Conservation (phyloP, 2,329 filamentous ascomycete genomes). For the Aureobasidium namibiae region DNA sequence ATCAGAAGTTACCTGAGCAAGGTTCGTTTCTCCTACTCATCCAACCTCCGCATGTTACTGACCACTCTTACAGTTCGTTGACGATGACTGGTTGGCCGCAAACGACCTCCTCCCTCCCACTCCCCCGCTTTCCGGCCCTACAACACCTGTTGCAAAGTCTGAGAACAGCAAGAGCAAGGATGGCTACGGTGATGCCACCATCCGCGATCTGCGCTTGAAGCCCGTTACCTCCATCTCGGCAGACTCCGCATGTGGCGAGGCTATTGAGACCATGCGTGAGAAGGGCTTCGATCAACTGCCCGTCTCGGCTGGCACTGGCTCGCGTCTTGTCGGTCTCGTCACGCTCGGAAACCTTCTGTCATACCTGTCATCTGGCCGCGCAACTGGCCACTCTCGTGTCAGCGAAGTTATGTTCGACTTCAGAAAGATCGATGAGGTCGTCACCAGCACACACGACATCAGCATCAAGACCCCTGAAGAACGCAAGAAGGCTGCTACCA, state of each 20-base stretch:
- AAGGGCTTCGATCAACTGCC: constrained; percentile 97
- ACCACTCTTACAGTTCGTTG: constrained; percentile 59
- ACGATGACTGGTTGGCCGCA: constrained; percentile 97
- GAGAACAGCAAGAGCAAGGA: constrained; percentile 44
- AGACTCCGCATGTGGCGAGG: constrained; percentile 66
- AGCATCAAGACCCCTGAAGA: constrained; percentile 33
- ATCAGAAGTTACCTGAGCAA: constrained; percentile 97
- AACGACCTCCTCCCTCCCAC: constrained; percentile 76
- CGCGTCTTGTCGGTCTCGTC: constrained; percentile 77
- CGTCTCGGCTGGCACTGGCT: constrained; percentile 58
- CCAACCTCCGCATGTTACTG: neutral
- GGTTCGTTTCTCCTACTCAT: constrained; percentile 28
- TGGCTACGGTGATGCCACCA: constrained; percentile 68
- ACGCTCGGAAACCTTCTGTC: constrained; percentile 91
- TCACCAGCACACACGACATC: constrained; percentile 74
- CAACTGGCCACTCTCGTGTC: constrained; percentile 64
- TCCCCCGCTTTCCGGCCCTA: constrained; percentile 36
- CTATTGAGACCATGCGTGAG: constrained; percentile 96
- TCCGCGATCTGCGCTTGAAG: constrained; percentile 78
- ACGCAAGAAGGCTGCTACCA: constrained; percentile 21
- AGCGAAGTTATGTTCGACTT: constrained; percentile 97
- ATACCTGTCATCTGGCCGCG: constrained; percentile 78
- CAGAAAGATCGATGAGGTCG: constrained; percentile 73
- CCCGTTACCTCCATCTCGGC: constrained; percentile 79
- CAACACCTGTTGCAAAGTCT: constrained; percentile 21